Base-by-base conservation (phyloP, 176 grass and related monocot species). In the Lolium multiflorum region DNA sequence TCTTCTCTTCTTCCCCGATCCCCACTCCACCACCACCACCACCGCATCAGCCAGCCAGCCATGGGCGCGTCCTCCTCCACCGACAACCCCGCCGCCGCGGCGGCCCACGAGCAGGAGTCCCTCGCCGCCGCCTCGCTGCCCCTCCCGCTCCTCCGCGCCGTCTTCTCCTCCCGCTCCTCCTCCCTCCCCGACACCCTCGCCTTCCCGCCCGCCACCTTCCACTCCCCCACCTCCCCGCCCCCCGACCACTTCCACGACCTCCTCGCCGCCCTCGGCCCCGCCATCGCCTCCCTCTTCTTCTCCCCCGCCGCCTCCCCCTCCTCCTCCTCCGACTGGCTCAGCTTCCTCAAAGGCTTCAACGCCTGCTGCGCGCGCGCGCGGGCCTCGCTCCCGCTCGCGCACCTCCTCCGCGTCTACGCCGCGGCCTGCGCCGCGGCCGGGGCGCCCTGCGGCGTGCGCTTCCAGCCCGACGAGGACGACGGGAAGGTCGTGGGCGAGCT, bases 311-410 rank as follows among this genome's bases (percentile, higher is more conserved):
- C 60, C 62, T 6, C 55, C 17, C 18, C 60, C 62, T 6, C 55
- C 17, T 56, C 60, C 26, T 7, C 69, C 16, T 61, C 37, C 1
- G 76, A 41, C 81, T 94, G 94, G 92, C 31, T 96, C 44, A 71
- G 16, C 46, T 98, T 98, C 82, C 86, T 98, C 74, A 77, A 20
- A 51, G 88, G 97, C 4, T 98, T 89, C 87, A 98, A 98, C 79
- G 79, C 74, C 75, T 96, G 96, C 97, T 96, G 90, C 84, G 90
- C 91, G 54, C 90, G 90, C 83, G 79, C 80, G n/a, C 80, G 88
- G 58, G 82, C 87, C 9, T 91, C 93, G 24, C 87, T 79, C 49
- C 94, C 97, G 44, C 66, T 98, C 25, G 89, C 71, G 57, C 49
- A 81, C 62, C 92, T 96, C 16, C 93, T 88, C 59, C 90, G 89